Base-by-base conservation (phyloP, 2,329 filamentous ascomycete genomes). In the Sphaerulina populicola region DNA sequence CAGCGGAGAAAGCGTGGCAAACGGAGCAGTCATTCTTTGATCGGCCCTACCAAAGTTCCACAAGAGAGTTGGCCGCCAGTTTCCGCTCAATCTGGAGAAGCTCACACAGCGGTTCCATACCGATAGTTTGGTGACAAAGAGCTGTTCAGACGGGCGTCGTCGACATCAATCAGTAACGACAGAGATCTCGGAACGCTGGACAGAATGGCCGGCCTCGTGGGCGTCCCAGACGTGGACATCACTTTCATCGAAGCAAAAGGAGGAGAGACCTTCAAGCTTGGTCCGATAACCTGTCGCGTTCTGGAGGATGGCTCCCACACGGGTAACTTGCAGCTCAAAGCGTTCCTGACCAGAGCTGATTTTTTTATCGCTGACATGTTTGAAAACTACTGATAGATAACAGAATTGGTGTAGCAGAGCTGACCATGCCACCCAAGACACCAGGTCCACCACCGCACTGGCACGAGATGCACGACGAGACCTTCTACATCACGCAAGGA, bases 381-480 rank as follows among this genome's bases (percentile, higher is more conserved):
- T 39, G 15, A 38, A 15, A 6, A 27, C 10, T 9, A 31, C 18
- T 18, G 18, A 18, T 54, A 70, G 72, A 77, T 64, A 74, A 76
- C 59, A 71, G 74, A 52, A 64, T 78, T 46, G 72, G 72, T 47
- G 65, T 67, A 39, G 71, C 73, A 30, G 72, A 74, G 58, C 69
- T 77, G 51, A 75, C 69, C n/a, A 63, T 79, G 33, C 72, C 74
- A 7, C 67, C 74, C 7, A 65, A 71, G 15, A 74, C 71, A 1
- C 58, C 68, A 0, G 75, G 74, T 1, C 74, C 76, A 1, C 72
- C 72, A 39, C 68, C 72, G 1, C 74, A 77, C 62, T 79, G 73
- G 73, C 74, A 79, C 58, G 73, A 78, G 58, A 78, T 78, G 77
- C 75, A 81, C 64, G 77, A 81, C 56, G 72, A 77, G 66, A 78